Evolutionary conservation across 805 yeast species (phyloP).

Genomic region (Candida chauliodis): DNA sequence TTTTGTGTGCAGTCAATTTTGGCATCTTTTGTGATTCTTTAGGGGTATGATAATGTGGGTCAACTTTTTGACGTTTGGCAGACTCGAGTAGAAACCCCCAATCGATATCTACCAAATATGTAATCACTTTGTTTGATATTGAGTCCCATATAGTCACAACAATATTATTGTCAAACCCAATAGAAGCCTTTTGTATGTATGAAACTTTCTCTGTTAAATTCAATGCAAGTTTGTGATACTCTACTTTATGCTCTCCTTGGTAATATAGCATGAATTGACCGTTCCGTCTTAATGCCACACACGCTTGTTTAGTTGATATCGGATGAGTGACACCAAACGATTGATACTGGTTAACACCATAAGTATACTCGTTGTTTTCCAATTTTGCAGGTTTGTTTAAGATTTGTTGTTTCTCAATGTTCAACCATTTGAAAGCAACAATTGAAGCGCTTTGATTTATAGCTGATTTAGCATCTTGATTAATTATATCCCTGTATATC

Average conservation of each 20-base stretch:
- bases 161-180: constrained; percentile 52
- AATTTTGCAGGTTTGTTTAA: constrained; percentile 56
- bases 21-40: constrained; percentile 42
- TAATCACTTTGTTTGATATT: constrained; percentile 30
- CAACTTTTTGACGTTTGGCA: constrained; percentile 42
- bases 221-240: constrained; percentile 42
- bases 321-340: constrained; percentile 69
- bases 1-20: constrained; percentile 28
- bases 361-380: constrained; percentile 33
- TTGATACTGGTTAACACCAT: constrained; percentile 57
- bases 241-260: constrained; percentile 62
- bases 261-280: constrained; percentile 60
- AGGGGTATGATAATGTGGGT: constrained; percentile 51
- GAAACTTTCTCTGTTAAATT: constrained; percentile 24
- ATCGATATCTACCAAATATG: constrained; percentile 43
- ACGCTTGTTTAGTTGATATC: constrained; percentile 62
- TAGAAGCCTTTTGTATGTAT: constrained; percentile 35
- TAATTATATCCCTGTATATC: constrained; percentile 42
- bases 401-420: constrained; percentile 63
- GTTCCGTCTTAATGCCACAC: constrained; percentile 59
- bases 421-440: constrained; percentile 68
- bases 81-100: constrained; percentile 56
- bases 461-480: constrained; percentile 11
- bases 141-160: constrained; percentile 42
- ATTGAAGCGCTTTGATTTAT: constrained; percentile 16